These are phyloP conservation scores for Sporothrix dimorphospora DNA, from an alignment of 2,329 filamentous ascomycete genomes.

Conservation along the genomic window DNA sequence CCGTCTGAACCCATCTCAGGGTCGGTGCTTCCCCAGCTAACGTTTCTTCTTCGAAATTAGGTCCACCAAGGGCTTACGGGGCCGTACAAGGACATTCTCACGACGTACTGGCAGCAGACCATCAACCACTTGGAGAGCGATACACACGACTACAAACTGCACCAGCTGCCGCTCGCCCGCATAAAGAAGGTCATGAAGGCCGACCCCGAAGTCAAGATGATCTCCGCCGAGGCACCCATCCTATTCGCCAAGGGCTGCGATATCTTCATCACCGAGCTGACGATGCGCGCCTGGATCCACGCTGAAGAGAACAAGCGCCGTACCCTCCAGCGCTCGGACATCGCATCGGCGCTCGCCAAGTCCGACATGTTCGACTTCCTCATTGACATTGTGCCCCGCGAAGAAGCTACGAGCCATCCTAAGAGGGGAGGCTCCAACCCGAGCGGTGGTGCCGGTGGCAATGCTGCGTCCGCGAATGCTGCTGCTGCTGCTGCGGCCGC, in stretches of 20 bases:
- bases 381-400: constrained; percentile 96
- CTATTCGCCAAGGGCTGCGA: constrained; percentile 98
- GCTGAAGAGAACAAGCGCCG: constrained; percentile 98
- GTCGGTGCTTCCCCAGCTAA: not conserved
- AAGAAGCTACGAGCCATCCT: constrained; percentile 84
- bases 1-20: not conserved
- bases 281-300: constrained; percentile 99
- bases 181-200: constrained; percentile 99
- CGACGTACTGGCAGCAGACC: constrained; percentile 98
- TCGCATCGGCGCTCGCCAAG: constrained; percentile 92
- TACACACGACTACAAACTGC: constrained; percentile 96
- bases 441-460: constrained; percentile 14
- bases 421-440: constrained; percentile 66
- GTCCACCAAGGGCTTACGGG: constrained; percentile 94
- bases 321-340: constrained; percentile 93
- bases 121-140: constrained; percentile 95
- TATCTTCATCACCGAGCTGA: constrained; percentile 98
- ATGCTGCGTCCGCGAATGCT: constrained; percentile 60
- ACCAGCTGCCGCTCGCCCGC: constrained; percentile 92
- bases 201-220: constrained; percentile 99
- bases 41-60: constrained; percentile 48
- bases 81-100: constrained; percentile 94
- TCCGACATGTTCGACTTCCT: constrained; percentile 99
- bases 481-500: constrained; percentile 32
- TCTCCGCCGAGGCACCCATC: constrained; percentile 96